Conservation (phyloP, 1,284 basidiomycete genomes). For the Cutaneotrichosporon sp. region DNA sequence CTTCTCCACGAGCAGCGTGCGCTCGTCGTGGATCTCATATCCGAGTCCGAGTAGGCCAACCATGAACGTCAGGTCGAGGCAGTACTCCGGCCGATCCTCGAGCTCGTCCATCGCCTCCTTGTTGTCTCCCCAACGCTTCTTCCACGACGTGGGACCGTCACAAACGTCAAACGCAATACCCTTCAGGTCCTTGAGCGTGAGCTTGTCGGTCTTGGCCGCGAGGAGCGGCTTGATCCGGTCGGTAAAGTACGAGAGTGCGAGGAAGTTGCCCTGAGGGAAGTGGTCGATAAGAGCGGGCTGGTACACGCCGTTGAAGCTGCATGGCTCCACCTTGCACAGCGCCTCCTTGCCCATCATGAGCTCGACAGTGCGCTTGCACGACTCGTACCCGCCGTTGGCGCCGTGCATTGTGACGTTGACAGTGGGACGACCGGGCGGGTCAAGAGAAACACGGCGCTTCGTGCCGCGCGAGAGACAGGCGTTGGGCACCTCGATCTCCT, state of each 20-base stretch:
- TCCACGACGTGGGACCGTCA: conserved; percentile 65
- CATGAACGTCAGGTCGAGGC: conserved; percentile 95
- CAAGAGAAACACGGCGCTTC: conserved; percentile 66
- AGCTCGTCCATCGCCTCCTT: conserved; percentile 69
- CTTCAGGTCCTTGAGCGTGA: conserved; percentile 66
- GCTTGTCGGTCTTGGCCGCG: conserved; percentile 34
- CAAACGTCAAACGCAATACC: conserved; percentile 70
- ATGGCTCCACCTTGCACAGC: conserved; percentile 85
- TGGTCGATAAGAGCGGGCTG: conserved; percentile 91
- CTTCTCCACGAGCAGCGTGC: conserved; percentile 78
- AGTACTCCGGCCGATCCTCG: conserved; percentile 83
- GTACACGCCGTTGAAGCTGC: conserved; percentile 96
- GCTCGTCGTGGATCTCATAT: conserved; percentile 71
- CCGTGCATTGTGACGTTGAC: conserved; percentile 79
- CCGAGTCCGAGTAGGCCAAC: conserved; percentile 76
- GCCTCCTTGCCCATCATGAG: conserved; percentile 95
- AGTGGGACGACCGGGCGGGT: conserved; percentile 58
- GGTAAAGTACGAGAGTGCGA: conserved; percentile 94
- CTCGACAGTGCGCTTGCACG: conserved; percentile 80
- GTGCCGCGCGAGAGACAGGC: conserved; percentile 78
- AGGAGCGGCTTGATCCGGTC: conserved; percentile 86
- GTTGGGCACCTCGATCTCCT: conserved; percentile 59
- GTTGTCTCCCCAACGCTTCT: conserved; percentile 53
- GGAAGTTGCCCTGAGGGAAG: conserved; percentile 74
- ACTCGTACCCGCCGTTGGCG: conserved; percentile 75